These are phyloP conservation scores for Trichothecium sympodiale DNA, from an alignment of 2,329 filamentous ascomycete species.

Conservation along the genomic window DNA sequence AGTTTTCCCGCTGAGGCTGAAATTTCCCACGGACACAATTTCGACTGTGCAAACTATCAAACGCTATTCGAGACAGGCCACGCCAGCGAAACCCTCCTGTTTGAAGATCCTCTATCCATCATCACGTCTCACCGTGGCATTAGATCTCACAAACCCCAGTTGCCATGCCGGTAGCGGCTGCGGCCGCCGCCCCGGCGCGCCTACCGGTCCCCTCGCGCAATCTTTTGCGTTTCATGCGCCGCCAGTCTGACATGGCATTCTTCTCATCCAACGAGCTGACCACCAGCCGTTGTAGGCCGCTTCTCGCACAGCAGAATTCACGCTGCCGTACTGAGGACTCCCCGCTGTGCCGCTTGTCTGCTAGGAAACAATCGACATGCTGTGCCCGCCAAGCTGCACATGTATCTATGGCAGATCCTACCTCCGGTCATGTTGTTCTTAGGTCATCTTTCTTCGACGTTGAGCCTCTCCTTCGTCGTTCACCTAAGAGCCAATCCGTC, in stretches of 20 bases:
- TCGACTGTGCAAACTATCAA: too few relatives aligned
- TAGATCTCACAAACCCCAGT: background rate
- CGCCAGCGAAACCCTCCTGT: too few relatives aligned
- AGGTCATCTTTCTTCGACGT: slow-evolving; percentile 14
- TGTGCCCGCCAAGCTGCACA: slow-evolving; percentile 2
- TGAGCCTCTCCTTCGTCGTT: slow-evolving; percentile 10
- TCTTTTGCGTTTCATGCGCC: slow-evolving; percentile 62
- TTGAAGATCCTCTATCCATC: too few relatives aligned
- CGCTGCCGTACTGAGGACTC: too few relatives aligned
- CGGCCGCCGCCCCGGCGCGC: slow-evolving; percentile 2
- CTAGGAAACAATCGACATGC: slow-evolving; percentile 2
- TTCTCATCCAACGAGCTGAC: slow-evolving; percentile 10
- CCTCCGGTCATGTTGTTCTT: too few relatives aligned
- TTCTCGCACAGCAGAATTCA: too few relatives aligned
- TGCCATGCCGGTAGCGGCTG: slow-evolving; percentile 1
- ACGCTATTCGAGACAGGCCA: too few relatives aligned
- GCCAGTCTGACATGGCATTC: slow-evolving; percentile 37
- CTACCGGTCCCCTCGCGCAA: slow-evolving; percentile 38
- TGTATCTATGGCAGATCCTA: slow-evolving; percentile 12
- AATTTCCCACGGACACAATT: too few relatives aligned
- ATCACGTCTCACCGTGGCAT: too few relatives aligned
- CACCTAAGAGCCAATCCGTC: background rate
- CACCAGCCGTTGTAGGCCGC: too few relatives aligned
- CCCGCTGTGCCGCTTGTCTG: too few relatives aligned
- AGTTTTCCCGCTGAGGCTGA: too few relatives aligned